Evolutionary conservation across 176 grass and related monocot species (phyloP), one percentile per base, ranked within the genome.

Genomic region (Typha latifolia): DNA sequence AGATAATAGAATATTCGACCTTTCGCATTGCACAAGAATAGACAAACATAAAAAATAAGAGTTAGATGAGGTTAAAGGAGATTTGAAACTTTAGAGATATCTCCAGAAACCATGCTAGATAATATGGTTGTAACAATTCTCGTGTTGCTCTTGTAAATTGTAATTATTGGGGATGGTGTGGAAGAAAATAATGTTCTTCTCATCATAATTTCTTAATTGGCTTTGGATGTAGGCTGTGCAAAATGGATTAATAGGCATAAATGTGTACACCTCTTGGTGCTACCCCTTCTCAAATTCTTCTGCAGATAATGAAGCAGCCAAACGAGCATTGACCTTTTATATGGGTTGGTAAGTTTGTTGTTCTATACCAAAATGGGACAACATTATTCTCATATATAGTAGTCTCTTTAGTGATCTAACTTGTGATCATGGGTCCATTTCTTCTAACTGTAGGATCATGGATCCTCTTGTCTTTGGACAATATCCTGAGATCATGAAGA

Each of bases 401-500:
- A 53, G n/a, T 15, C 4, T 15, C 14, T 53, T 53, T 53, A 13
- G 51, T 16, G 52, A 1, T 14, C 6, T 57, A 12, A 57, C 15
- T 57, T 6, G 34, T 57, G n/a, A n/a, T 18, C 9, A 57, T 57
- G 0, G 0, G 5, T 20, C 52, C 13, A 7, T 20, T 57, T 57
- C 19, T 18, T 62, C 12, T 68, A 57, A 47, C 51, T 21, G 48
- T 70, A 90, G 86, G 70, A 78, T 90, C 23, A 5, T 90, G 34
- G 53, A 90, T 70, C 86, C 86, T 2, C 7, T 90, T 7, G 1
- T 63, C 16, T 82, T 51, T 59, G 82, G 86, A 59, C 82, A 90
- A 61, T 90, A 85, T 51, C 86, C 78, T 12, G 56, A 66, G 57
- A 32, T 70, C 31, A 90, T 85, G 82, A 90, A 69, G 70, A 76